Percentiles rank a stretch among this genome's conserved stretches.
Evolutionary conservation across 345 rosid genomes (phyloP).

Genomic region (Kandelia obovata): DNA sequence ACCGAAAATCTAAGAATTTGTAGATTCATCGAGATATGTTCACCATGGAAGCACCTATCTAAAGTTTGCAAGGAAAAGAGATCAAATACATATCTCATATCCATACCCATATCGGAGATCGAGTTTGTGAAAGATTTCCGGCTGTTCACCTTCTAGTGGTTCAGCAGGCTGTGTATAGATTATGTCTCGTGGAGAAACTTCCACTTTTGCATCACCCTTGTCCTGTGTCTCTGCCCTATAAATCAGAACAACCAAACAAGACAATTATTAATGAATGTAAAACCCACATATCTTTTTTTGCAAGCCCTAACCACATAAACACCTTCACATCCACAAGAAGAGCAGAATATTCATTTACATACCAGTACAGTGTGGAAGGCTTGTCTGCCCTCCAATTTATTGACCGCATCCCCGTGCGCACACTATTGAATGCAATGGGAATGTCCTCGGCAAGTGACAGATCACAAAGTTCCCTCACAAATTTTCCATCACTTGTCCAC

Average conservation of each 20-base stretch:
- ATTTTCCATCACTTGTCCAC: slow-evolving; percentile 75
- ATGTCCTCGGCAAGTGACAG: slow-evolving; percentile 93
- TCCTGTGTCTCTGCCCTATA: slow-evolving; percentile 98
- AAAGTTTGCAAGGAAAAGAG: slow-evolving; percentile 2
- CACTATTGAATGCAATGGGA: slow-evolving; percentile 86
- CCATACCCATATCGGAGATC: slow-evolving; percentile 95
- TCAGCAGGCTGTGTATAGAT: slow-evolving; percentile 73
- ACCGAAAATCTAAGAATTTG: neutral
- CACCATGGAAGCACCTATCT: neutral
- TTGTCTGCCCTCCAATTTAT: slow-evolving; percentile 96
- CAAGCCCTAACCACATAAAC: neutral
- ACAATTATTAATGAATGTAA: slow-evolving; percentile 2
- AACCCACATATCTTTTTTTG: too few species aligned
- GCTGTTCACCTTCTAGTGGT: slow-evolving; percentile 66
- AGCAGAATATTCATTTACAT: slow-evolving; percentile 13
- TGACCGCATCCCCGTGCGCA: slow-evolving; percentile 87
- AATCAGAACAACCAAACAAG: slow-evolving; percentile 22
- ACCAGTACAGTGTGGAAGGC: slow-evolving; percentile 91
- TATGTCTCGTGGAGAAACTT: slow-evolving; percentile 93
- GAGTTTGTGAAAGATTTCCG: slow-evolving; percentile 80
- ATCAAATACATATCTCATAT: slow-evolving; percentile 7
- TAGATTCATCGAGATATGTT: neutral
- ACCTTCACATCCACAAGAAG: neutral
- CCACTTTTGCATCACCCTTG: slow-evolving; percentile 92
- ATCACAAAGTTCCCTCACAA: slow-evolving; percentile 79